A percentile compares a stretch with the other conserved stretches of the same genome.
Evolutionary conservation across 441 rosid species (phyloP).

Genomic region (Populus hybrid): DNA sequence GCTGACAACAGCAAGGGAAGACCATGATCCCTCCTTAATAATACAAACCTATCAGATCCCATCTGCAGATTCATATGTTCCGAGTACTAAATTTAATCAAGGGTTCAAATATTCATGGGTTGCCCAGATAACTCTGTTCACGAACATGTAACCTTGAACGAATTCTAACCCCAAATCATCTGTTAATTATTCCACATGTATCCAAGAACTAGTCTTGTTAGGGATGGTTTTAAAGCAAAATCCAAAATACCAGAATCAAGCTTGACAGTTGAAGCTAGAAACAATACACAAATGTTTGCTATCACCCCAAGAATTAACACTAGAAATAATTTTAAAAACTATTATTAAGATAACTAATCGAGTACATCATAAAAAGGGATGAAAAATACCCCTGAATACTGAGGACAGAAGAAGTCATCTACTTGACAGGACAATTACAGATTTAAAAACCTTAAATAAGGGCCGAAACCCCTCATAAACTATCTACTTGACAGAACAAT

Average conservation of each 20-base stretch:
- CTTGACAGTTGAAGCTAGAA: background rate
- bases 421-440: background rate
- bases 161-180: background rate
- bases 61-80: no score
- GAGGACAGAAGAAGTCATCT: background rate
- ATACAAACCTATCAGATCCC: no score
- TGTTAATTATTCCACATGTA: background rate
- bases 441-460: background rate
- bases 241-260: background rate
- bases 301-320: background rate
- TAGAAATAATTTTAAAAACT: background rate
- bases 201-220: background rate
- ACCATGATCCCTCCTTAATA: no score
- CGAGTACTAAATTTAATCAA: no score
- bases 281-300: no score
- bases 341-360: background rate
- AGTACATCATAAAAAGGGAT: background rate
- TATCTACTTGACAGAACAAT: background rate
- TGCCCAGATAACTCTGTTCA: background rate
- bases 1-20: no score
- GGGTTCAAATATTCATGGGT: background rate
- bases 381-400: background rate
- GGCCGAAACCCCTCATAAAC: background rate
- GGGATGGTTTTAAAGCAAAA: background rate
- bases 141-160: background rate